Evolutionary conservation across 2,329 filamentous ascomycete species (phyloP).

Genomic region (Arthrinium phaeospermum): DNA sequence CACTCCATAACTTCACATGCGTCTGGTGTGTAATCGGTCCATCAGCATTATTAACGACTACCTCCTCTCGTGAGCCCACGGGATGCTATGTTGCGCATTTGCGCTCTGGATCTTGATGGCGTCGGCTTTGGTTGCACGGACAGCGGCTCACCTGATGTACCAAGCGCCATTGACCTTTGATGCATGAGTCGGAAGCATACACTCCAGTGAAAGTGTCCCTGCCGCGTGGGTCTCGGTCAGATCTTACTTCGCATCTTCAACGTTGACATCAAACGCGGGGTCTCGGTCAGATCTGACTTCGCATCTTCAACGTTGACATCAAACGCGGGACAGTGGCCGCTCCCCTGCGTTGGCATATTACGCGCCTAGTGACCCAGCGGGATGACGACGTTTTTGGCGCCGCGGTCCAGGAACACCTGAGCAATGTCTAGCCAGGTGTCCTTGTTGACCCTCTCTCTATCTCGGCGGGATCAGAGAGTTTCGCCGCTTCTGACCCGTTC

Average conservation of each 20-base stretch:
- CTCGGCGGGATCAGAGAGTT: background rate
- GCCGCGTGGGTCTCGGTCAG: background rate
- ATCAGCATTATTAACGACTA: background rate
- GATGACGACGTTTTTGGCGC: background rate
- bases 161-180: background rate
- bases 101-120: background rate
- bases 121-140: background rate
- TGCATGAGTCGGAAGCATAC: background rate
- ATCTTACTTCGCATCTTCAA: too few relatives aligned
- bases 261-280: background rate
- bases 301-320: too few relatives aligned
- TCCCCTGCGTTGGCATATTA: background rate
- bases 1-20: background rate
- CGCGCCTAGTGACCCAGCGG: background rate
- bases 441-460: background rate
- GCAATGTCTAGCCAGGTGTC: background rate
- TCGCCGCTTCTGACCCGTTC: background rate
- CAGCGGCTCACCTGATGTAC: background rate
- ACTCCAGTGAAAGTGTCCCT: background rate
- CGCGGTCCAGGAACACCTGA: background rate
- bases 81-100: background rate
- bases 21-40: background rate
- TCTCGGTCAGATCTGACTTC: background rate
- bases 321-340: background rate
- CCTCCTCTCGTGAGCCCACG: background rate